Percentiles rank a stretch among this genome's conserved stretches.
These are phyloP conservation scores for Solanum lycopersicoides DNA, from an alignment of 257 asterid genomes.

Conservation along the genomic window DNA sequence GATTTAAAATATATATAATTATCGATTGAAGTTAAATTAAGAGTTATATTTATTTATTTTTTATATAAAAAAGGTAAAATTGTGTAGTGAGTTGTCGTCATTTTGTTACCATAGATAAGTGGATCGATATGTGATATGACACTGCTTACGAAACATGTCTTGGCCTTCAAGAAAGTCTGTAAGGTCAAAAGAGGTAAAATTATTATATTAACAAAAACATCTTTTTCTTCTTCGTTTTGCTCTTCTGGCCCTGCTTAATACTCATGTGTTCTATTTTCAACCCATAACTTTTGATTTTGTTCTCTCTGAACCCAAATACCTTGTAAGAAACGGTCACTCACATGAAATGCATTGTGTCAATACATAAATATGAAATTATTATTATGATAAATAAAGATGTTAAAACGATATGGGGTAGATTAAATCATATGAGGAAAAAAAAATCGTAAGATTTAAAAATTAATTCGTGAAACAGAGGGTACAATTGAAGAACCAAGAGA, in stretches of 20 bases:
- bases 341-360: too few species aligned
- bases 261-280: not conserved
- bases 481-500: not conserved
- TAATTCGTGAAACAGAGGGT: not conserved
- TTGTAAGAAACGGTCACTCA: not conserved
- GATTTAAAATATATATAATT: not conserved
- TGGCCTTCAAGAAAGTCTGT: not conserved
- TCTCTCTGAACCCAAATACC: not conserved
- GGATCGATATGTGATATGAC: not conserved
- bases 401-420: not conserved
- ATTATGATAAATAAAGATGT: not conserved
- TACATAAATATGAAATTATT: not conserved
- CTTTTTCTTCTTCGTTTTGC: not conserved
- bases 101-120: not conserved
- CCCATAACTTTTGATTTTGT: not conserved
- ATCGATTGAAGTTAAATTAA: too few species aligned
- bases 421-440: not conserved
- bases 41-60: too few species aligned
- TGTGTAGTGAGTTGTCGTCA: not conserved
- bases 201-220: not conserved
- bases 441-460: not conserved
- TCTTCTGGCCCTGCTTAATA: not conserved
- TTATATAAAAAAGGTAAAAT: not conserved
- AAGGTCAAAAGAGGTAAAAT: not conserved
- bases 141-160: not conserved